Conservation (phyloP, 352 stramenopile genomes). For the Globisporangium recalcitrans region DNA sequence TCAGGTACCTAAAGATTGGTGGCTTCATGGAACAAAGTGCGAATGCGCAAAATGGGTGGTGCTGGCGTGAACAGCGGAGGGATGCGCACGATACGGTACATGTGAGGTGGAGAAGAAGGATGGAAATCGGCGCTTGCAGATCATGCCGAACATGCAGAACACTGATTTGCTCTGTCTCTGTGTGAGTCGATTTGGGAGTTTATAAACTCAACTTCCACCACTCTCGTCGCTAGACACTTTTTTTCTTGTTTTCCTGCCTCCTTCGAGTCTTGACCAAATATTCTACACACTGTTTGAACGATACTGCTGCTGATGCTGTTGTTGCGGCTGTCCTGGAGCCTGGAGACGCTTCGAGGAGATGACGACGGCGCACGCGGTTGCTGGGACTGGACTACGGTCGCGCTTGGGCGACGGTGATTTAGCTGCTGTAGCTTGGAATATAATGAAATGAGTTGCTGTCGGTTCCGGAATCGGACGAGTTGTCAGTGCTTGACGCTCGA, state of each 20-base stretch:
- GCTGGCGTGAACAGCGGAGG: background rate
- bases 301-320: constrained; percentile 4
- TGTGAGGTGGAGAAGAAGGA: background rate
- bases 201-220: background rate
- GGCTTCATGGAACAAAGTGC: background rate
- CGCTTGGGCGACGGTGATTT: constrained; percentile 5
- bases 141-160: background rate
- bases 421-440: constrained; percentile 10
- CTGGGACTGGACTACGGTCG: constrained; percentile 10
- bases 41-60: background rate
- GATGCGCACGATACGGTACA: background rate
- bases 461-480: background rate
- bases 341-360: background rate
- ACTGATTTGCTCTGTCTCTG: too few relatives aligned
- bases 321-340: background rate
- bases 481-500: background rate
- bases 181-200: background rate
- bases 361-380: background rate
- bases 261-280: constrained; percentile 7
- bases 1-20: too few relatives aligned
- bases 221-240: background rate
- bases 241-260: constrained; percentile 1
- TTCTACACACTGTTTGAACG: constrained; percentile 8
- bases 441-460: constrained; percentile 4
- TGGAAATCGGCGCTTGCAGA: background rate